Base-by-base conservation (phyloP, 768 basidiomycete genomes). In the Gyrodon lividus region DNA sequence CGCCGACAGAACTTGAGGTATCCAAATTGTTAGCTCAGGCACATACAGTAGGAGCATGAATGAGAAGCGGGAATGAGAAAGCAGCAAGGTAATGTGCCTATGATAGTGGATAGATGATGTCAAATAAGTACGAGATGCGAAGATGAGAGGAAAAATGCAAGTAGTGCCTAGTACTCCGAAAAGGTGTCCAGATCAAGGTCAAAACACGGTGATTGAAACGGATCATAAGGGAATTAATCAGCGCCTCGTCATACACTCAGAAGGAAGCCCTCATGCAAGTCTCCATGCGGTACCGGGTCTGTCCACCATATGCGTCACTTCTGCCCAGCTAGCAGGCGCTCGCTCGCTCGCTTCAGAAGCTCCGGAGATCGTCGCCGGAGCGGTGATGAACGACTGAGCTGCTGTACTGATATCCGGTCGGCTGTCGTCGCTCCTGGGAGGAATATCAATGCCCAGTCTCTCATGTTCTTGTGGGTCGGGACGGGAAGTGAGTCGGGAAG, bases 321-420 rank as follows among this genome's bases (percentile, higher is more conserved):
- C 74, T 24, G 73, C 74, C 80, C 78, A 81, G 60, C 77, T 82
- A 42, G 74, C 66, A 16, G 75, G 71, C 33, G 74, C 77, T 20
- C 68, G 67, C 30, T 71, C 76, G 47, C 78, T 76, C 48, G 77
- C 74, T 39, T 80, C 83, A 16, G 83, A 83, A 28, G 61, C 77
- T 20, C 80, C 79, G 14, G 76, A 75, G 10, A 84, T 64, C 6
- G 84, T 86, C 42, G 78, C 76, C 37, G 87, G 76, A 16, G 80
- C 78, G 5, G 87, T 87, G 19, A 88, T 76, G 57, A 87, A 86
- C 50, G 86, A 88, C 52, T 76, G 76, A 3, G 80, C 76, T 12
- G 87, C 86, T 0, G 84, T 85, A 65, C 86, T 87, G 61, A 89
- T 76, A 63, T 84, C 84, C 0, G 78, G 76, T 34, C 72, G 79